These are phyloP conservation scores for Paralagenidium karlingii DNA, from an alignment of 352 stramenopile genomes.

Conservation along the genomic window DNA sequence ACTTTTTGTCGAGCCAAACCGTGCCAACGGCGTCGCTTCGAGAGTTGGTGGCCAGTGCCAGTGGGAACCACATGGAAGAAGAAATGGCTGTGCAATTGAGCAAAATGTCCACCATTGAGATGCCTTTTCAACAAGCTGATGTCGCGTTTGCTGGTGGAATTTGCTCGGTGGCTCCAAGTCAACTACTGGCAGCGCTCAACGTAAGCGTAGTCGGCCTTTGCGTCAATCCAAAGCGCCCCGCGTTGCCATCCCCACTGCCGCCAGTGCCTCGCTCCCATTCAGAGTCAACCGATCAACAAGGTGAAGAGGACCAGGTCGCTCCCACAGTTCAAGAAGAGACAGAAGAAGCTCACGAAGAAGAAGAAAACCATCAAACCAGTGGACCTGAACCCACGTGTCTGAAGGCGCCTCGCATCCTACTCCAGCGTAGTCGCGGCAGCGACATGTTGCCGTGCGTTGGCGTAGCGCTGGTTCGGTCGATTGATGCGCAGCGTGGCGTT, in stretches of 20 bases:
- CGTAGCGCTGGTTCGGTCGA: slow-evolving; percentile 45
- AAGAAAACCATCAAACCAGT: slow-evolving; percentile 5
- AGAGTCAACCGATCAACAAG: background rate
- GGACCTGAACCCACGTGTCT: background rate
- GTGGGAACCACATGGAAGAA: slow-evolving; percentile 37
- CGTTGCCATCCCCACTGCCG: background rate
- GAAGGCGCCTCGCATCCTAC: slow-evolving; percentile 30
- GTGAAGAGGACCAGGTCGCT: too few species aligned
- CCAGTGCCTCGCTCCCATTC: background rate
- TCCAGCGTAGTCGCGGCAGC: too few species aligned
- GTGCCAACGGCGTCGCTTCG: slow-evolving; percentile 17
- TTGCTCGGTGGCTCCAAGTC: slow-evolving; percentile 53
- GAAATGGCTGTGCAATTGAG: slow-evolving; percentile 41
- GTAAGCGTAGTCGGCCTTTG: slow-evolving; percentile 62
- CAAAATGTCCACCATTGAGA: slow-evolving; percentile 23
- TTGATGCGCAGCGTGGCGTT: slow-evolving; percentile 34
- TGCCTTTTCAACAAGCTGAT: slow-evolving; percentile 47
- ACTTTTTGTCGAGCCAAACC: slow-evolving; percentile 39
- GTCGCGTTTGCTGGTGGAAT: slow-evolving; percentile 39
- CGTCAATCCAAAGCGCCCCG: slow-evolving; percentile 17
- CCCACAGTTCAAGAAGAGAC: too few species aligned
- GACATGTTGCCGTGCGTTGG: slow-evolving; percentile 56
- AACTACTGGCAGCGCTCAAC: slow-evolving; percentile 63
- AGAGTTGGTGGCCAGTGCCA: slow-evolving; percentile 42
- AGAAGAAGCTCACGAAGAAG: slow-evolving; percentile 1